Evolutionary conservation across 2,329 filamentous ascomycete genomes (phyloP).

Genomic region (Beauveria asiatica): DNA sequence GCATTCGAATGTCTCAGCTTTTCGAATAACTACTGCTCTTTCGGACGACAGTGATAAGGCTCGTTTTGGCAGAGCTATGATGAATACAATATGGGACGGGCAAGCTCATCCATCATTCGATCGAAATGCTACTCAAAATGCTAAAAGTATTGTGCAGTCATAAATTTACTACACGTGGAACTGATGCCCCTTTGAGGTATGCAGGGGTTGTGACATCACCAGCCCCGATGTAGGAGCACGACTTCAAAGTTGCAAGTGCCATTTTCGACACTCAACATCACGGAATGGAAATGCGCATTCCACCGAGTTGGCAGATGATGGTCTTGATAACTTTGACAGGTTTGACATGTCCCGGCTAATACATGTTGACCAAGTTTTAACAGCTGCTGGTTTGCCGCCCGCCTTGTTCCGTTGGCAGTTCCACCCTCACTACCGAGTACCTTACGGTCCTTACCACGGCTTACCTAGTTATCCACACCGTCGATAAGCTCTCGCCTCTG

Average conservation of each 20-base stretch:
- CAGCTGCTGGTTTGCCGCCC: background rate
- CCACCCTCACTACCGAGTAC: background rate
- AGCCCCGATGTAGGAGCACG: background rate
- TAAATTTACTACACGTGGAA: background rate
- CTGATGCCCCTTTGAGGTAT: background rate
- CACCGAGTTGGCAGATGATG: background rate
- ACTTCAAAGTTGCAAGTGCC: background rate
- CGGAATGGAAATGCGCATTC: background rate
- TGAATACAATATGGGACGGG: background rate
- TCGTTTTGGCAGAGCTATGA: background rate
- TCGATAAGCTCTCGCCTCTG: conserved; percentile 12
- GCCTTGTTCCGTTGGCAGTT: conserved; percentile 2
- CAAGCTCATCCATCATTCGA: no score
- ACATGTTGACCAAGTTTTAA: background rate
- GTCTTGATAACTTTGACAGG: no score
- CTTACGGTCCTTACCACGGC: no score
- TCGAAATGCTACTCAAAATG: background rate
- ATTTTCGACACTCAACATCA: background rate
- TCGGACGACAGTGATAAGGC: background rate
- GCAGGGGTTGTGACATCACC: conserved; percentile 9
- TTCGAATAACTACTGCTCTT: background rate
- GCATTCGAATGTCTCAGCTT: background rate
- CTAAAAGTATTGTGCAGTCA: background rate
- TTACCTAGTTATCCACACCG: background rate
- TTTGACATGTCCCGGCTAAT: background rate